These are phyloP conservation scores for Chaetomidium leptoderma DNA, from an alignment of 495 filamentous ascomycete genomes.

Conservation along the genomic window DNA sequence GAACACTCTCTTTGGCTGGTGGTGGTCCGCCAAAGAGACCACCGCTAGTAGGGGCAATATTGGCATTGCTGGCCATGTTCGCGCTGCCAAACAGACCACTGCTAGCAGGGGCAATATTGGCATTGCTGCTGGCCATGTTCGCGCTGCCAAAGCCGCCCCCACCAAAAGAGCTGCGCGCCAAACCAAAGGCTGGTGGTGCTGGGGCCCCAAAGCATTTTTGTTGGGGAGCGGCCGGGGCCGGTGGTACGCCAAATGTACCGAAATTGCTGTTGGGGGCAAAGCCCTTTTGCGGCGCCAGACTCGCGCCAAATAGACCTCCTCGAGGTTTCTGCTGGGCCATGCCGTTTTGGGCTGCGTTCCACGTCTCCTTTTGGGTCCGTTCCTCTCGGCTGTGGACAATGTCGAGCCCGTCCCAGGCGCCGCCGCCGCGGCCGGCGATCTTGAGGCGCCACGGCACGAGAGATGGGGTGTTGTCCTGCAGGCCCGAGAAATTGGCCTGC, in stretches of 20 bases:
- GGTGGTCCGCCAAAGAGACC: not conserved
- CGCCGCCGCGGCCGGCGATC: conserved; percentile 31
- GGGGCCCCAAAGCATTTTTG: not conserved
- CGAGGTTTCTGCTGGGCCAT: conserved; percentile 30
- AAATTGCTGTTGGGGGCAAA: not conserved
- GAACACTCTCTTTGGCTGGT: too few species aligned
- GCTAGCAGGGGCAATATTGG: not conserved
- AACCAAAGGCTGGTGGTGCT: not conserved
- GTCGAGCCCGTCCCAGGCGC: conserved; percentile 18
- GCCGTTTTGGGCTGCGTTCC: conserved; percentile 24
- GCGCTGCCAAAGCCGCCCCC: not conserved
- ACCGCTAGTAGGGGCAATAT: not conserved
- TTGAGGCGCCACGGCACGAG: conserved; percentile 59
- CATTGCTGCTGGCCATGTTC: not conserved
- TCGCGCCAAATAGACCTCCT: conserved; percentile 33
- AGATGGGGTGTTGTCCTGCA: conserved; percentile 55
- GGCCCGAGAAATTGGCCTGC: conserved; percentile 58
- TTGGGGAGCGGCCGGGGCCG: not conserved
- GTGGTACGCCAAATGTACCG: not conserved
- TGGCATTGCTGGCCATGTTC: not conserved
- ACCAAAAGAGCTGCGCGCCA: too few species aligned
- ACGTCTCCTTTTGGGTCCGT: conserved; percentile 22
- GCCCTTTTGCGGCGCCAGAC: not conserved
- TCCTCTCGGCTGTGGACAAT: conserved; percentile 30
- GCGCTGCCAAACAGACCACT: not conserved